Evolutionary conservation across 257 asterid genomes (phyloP).

Genomic region (Solanum megistacrolobum): DNA sequence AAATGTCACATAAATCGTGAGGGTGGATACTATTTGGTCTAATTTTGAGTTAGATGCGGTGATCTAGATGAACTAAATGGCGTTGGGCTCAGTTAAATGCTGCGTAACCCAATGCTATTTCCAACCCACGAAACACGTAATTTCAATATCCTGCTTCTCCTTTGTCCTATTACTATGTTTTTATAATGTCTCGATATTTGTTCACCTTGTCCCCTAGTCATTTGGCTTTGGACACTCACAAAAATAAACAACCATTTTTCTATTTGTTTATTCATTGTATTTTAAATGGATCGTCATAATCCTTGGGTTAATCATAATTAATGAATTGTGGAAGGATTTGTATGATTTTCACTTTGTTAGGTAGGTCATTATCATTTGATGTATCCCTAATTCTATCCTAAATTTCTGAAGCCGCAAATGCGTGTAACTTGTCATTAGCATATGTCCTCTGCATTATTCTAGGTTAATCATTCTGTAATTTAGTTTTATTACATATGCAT

Average conservation of each 20-base stretch:
- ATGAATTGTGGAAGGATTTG: background rate
- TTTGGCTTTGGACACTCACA: background rate
- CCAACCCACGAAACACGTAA: constrained; percentile 8
- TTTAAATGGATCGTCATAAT: background rate
- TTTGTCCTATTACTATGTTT: background rate
- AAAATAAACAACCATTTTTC: background rate
- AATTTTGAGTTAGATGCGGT: background rate
- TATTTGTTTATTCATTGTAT: background rate
- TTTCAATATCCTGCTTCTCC: background rate
- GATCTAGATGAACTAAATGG: background rate
- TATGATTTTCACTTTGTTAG: background rate
- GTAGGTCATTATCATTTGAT: background rate
- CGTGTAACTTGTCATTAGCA: background rate
- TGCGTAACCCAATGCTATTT: background rate
- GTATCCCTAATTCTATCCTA: background rate
- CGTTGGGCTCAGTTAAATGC: background rate
- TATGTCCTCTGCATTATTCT: background rate
- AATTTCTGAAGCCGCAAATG: background rate
- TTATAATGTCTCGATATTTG: background rate
- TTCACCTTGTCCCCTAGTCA: background rate
- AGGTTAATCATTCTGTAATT: background rate
- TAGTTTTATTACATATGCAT: background rate
- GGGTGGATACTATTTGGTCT: background rate
- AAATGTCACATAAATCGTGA: no score
- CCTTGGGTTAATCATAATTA: background rate